Conservation (phyloP, 805 yeast species). For the Candida sphagnicola region DNA sequence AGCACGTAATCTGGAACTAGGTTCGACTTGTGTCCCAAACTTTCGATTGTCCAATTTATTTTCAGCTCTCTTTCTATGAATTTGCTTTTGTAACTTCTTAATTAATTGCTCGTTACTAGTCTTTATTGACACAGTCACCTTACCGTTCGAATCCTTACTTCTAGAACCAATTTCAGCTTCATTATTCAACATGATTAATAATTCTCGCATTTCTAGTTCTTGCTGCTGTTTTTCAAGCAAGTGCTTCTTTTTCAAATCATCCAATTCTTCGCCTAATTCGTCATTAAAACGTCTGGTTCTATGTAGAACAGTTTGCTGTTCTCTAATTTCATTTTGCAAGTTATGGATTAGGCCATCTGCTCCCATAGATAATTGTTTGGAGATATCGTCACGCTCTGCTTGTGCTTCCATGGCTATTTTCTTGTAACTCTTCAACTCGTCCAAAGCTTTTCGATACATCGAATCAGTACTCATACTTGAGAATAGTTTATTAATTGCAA, state of each 20-base stretch:
- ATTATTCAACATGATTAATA: slow-evolving; percentile 59
- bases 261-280: slow-evolving; percentile 56
- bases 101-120: slow-evolving; percentile 34
- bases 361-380: slow-evolving; percentile 66
- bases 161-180: slow-evolving; percentile 29
- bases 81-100: slow-evolving; percentile 40
- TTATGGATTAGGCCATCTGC: slow-evolving; percentile 68
- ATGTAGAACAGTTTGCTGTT: slow-evolving; percentile 55
- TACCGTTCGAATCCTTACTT: slow-evolving; percentile 26
- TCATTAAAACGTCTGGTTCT: slow-evolving; percentile 60
- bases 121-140: slow-evolving; percentile 33
- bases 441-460: slow-evolving; percentile 66
- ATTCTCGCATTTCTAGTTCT: slow-evolving; percentile 72
- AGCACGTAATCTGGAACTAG: slow-evolving; percentile 69
- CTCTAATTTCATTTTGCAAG: slow-evolving; percentile 57
- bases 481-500: slow-evolving; percentile 69
- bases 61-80: slow-evolving; percentile 45
- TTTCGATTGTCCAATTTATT: slow-evolving; percentile 41
- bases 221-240: slow-evolving; percentile 69
- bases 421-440: slow-evolving; percentile 51
- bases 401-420: slow-evolving; percentile 50
- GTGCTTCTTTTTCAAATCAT: slow-evolving; percentile 56
- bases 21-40: slow-evolving; percentile 60
- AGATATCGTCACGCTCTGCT: slow-evolving; percentile 60
- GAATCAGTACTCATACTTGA: slow-evolving; percentile 82